These are phyloP conservation scores for Bocquillonia castaneifolia DNA, from an alignment of 441 rosid species.

Conservation along the genomic window DNA sequence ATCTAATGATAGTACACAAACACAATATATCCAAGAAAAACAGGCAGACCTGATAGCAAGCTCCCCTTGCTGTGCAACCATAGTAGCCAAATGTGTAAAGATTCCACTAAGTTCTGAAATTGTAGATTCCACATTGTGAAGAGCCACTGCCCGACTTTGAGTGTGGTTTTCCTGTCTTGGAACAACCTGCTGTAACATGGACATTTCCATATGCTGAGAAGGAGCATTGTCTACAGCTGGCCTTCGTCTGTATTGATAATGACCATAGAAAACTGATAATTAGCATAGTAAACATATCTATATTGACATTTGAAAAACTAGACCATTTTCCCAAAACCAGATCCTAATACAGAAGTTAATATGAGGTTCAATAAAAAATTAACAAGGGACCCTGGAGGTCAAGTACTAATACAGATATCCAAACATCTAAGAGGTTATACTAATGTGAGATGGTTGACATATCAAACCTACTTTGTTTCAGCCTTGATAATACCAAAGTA, in stretches of 20 bases:
- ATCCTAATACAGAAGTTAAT: background rate
- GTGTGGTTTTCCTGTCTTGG: constrained; percentile 73
- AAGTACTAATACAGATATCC: background rate
- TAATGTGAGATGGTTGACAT: background rate
- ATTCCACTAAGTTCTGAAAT: constrained; percentile 89
- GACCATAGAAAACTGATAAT: constrained; percentile 14
- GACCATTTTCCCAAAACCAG: background rate
- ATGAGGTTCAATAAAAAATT: background rate
- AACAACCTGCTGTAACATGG: constrained; percentile 86
- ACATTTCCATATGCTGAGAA: constrained; percentile 73
- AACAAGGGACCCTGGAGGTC: background rate
- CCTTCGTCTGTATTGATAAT: constrained; percentile 59
- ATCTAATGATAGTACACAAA: constrained; percentile 6
- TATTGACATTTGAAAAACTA: background rate
- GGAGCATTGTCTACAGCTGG: constrained; percentile 61
- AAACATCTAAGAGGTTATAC: background rate
- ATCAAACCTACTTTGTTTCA: constrained; percentile 1
- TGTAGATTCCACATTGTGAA: constrained; percentile 86
- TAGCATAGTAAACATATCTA: constrained; percentile 12
- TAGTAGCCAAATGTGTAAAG: constrained; percentile 88
- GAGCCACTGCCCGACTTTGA: constrained; percentile 67
- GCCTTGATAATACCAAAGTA: background rate
- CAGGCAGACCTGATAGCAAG: constrained; percentile 69
- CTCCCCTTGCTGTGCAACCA: constrained; percentile 94
- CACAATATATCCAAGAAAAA: constrained; percentile 9